Evolutionary conservation across 768 basidiomycete species (phyloP).

Genomic region (Boletellus sp.): DNA sequence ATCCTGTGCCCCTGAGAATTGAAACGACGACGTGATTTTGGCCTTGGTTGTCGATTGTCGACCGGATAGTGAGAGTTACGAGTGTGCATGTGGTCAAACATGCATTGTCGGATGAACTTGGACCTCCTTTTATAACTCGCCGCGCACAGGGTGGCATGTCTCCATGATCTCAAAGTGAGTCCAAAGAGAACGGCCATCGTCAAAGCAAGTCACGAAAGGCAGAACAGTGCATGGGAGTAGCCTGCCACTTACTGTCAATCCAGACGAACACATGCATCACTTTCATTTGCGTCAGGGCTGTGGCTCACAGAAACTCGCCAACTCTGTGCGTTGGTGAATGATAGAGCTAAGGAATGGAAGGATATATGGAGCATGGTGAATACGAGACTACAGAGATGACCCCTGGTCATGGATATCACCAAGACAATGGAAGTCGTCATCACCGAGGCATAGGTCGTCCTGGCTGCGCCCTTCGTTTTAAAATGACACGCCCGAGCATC

Average conservation of each 20-base stretch:
- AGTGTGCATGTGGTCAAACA: constrained; percentile 2
- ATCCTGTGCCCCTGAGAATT: background rate
- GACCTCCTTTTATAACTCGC: constrained; percentile 6
- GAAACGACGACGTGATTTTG: background rate
- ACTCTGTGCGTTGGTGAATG: background rate
- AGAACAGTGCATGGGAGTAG: constrained; percentile 7
- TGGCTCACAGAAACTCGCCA: background rate
- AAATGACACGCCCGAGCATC: constrained; percentile 72
- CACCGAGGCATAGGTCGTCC: constrained; percentile 58
- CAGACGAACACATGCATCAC: background rate
- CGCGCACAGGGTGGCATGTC: constrained; percentile 4
- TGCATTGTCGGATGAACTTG: background rate
- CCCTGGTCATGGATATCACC: background rate
- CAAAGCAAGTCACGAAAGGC: constrained; percentile 6
- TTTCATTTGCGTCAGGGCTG: constrained; percentile 5
- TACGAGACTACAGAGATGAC: constrained; percentile 5
- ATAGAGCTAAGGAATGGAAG: background rate
- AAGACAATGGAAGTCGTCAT: background rate
- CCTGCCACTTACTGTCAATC: constrained; percentile 9
- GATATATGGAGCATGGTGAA: background rate
- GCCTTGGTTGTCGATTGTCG: background rate
- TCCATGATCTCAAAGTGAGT: constrained; percentile 4
- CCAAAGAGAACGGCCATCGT: constrained; percentile 6
- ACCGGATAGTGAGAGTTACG: background rate
- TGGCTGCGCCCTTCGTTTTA: constrained; percentile 48